phyloP scores from a whole-genome alignment of 2,329 filamentous ascomycete genomes.

The Colletotrichum camelliae region DNA sequence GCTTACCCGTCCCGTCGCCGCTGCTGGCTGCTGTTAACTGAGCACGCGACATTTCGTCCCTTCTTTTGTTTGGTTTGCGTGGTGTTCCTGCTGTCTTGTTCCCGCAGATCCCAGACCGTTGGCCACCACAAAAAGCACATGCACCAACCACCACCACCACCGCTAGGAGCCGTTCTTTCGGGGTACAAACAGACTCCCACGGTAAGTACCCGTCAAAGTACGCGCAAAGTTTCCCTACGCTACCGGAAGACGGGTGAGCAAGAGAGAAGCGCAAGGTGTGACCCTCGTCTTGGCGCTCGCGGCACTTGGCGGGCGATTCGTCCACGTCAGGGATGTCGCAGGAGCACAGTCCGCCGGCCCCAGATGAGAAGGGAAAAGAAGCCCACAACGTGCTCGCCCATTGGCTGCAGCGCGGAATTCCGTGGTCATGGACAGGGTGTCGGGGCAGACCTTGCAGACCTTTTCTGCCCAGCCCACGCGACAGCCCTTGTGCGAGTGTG shows the following conservation, averaged over 20 bases:
- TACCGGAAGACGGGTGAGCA: background rate
- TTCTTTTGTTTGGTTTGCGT: background rate
- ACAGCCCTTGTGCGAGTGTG: background rate
- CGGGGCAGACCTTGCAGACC: background rate
- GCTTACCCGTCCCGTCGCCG: background rate
- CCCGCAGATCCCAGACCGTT: background rate
- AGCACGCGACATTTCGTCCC: constrained; percentile 17
- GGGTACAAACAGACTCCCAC: background rate
- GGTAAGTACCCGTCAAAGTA: background rate
- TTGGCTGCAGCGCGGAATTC: background rate
- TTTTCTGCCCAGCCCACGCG: background rate
- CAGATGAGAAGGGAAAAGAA: background rate
- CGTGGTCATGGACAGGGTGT: background rate
- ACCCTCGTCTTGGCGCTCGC: constrained; percentile 5
- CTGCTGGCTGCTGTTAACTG: background rate
- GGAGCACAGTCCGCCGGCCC: background rate
- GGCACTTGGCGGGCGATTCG: constrained; percentile 17
- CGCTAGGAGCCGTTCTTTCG: background rate
- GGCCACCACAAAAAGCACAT: background rate
- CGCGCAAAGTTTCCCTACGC: background rate
- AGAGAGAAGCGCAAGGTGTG: background rate
- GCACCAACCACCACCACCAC: background rate
- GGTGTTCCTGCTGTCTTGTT: background rate
- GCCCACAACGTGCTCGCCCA: background rate
- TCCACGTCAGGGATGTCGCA: constrained; percentile 15